Evolutionary conservation across 805 yeast genomes (phyloP).

Genomic region (Barnettozyma salicaria): DNA sequence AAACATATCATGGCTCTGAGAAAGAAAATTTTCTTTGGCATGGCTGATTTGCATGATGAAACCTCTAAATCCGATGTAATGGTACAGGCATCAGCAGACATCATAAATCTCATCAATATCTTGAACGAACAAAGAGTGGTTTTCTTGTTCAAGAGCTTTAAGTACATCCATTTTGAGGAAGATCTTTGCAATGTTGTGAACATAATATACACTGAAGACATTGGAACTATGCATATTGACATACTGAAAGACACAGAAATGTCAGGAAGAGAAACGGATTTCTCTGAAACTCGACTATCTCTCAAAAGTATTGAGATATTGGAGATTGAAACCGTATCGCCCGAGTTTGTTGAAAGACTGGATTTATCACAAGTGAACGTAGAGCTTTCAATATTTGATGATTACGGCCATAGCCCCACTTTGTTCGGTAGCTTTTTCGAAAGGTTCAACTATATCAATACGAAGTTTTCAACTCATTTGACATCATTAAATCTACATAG

Average conservation of each 20-base stretch:
- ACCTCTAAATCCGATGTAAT: not conserved
- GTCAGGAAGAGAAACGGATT: not conserved
- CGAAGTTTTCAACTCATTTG: not conserved
- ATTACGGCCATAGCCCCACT: not conserved
- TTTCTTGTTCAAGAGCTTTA: not conserved
- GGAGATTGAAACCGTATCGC: not conserved
- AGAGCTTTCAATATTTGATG: not conserved
- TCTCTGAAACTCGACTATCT: not conserved
- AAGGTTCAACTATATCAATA: not conserved
- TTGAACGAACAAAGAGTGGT: not conserved
- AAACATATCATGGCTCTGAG: not conserved
- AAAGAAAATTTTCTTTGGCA: not conserved
- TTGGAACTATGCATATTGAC: slow-evolving; percentile 1
- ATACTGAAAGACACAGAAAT: not conserved
- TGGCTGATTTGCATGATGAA: not conserved
- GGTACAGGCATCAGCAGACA: not conserved
- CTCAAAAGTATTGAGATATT: not conserved
- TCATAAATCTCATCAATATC: not conserved
- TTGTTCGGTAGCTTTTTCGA: slow-evolving; percentile 1
- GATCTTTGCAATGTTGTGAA: not conserved
- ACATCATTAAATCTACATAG: not conserved
- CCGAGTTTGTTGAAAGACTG: not conserved
- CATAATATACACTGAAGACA: not conserved
- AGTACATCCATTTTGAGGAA: slow-evolving; percentile 1
- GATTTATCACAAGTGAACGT: slow-evolving; percentile 1